Base-by-base conservation (phyloP, 2,329 filamentous ascomycete genomes). In the Botrytis paeoniae region DNA sequence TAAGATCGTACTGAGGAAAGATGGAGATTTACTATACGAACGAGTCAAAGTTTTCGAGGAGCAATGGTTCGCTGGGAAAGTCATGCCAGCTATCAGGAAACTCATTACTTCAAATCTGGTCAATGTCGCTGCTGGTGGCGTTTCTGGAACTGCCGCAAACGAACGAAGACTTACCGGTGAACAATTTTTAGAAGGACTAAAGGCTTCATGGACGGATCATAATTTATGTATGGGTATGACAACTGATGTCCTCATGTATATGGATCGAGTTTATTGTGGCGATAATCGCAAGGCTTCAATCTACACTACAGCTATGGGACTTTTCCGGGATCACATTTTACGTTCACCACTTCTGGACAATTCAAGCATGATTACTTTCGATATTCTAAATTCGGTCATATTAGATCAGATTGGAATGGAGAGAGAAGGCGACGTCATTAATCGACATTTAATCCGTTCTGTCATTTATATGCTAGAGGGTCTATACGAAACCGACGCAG, bases 181-280 rank as follows among this genome's bases (percentile, higher is more conserved):
- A 82, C 91, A 88, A 79, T 97, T 98, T 76, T 83, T 99, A 73
- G 89, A 89, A 72, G 91, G 89, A 0, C 82, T 98, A 22, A 92
- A 92, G 77, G 86, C 90, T 73, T 89, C 91, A 3, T 99, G 95
- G 94, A 89, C 94, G 74, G 92, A 97, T 75, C 95, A 99, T 80
- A 93, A 95, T 80, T 89, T 93, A 73, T 95, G 93, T 62, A 97
- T 97, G 93, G 94, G 94, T 80, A 98, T 98, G 95, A 91, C 94
- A 69, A 94, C 95, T 6, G 96, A 98, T 81, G 94, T 98, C 45
- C 86, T 98, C 69, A 98, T 98, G 94, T 98, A 98, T 80, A 93
- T 99, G 86, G 95, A 99, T 80, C 92, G 94, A 68, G 91, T 95
- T 41, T 94, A 93, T 79, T 92, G 90, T 68, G 86, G 90, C 51